Conservation (phyloP, 2,329 filamentous ascomycete genomes). For the Dryadomyces sulphureus region DNA sequence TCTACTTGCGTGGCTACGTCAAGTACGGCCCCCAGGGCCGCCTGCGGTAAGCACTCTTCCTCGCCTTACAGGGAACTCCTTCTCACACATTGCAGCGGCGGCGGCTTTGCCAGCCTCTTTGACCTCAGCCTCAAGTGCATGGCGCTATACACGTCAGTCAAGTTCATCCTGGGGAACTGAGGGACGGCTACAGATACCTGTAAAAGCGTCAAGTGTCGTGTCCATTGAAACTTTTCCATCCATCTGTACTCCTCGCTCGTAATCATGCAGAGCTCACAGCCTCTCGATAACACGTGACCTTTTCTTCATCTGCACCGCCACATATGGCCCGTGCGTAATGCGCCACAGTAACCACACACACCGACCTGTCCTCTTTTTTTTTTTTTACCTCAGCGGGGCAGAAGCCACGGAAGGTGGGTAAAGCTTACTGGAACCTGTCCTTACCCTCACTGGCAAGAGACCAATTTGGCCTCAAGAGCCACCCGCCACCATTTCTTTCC, state of each 20-base stretch:
- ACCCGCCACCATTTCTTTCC: slow-evolving; percentile 4
- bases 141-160: slow-evolving; percentile 27
- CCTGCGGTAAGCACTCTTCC: slow-evolving; percentile 16
- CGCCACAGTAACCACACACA: background rate
- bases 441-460: slow-evolving; percentile 5
- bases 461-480: slow-evolving; percentile 8
- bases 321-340: too few relatives aligned
- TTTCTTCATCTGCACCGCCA: slow-evolving; percentile 1
- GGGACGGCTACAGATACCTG: too few relatives aligned
- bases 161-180: slow-evolving; percentile 13
- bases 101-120: slow-evolving; percentile 17
- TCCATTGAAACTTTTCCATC: too few relatives aligned
- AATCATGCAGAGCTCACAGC: too few relatives aligned
- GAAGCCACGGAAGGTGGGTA: slow-evolving; percentile 2
- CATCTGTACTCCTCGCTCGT: too few relatives aligned
- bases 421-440: slow-evolving; percentile 6
- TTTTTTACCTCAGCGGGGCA: slow-evolving; percentile 5
- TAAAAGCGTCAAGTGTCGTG: too few relatives aligned
- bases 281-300: background rate
- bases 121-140: slow-evolving; percentile 25
- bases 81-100: slow-evolving; percentile 18
- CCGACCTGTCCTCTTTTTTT: slow-evolving; percentile 7
- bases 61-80: slow-evolving; percentile 2
- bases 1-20: slow-evolving; percentile 43
- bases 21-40: slow-evolving; percentile 30